Conservation (phyloP, 495 filamentous ascomycete species). For the Chaetomidium leptoderma region DNA sequence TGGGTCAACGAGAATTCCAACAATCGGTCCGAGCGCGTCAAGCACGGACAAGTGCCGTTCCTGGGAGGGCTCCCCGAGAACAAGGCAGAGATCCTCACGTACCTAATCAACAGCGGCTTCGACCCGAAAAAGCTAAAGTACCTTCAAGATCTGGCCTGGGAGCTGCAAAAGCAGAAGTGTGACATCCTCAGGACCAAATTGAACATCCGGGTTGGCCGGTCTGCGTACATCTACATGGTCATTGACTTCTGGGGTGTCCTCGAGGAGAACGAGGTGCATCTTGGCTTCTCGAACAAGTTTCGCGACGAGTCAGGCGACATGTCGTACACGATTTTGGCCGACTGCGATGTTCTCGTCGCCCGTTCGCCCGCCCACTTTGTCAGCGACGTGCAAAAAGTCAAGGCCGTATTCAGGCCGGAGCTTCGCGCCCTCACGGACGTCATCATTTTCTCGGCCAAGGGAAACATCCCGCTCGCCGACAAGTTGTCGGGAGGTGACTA, state of each 20-base stretch:
- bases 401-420: conserved; percentile 55
- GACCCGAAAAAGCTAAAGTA: conserved; percentile 54
- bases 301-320: conserved; percentile 47
- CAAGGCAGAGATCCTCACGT: conserved; percentile 48
- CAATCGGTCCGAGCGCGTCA: conserved; percentile 34
- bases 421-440: conserved; percentile 78
- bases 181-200: conserved; percentile 55
- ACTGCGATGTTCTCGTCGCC: conserved; percentile 78
- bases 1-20: conserved; percentile 52
- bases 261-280: conserved; percentile 69
- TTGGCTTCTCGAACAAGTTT: conserved; percentile 71
- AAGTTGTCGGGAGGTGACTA: conserved; percentile 93
- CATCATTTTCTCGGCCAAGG: conserved; percentile 75
- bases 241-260: conserved; percentile 72
- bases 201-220: conserved; percentile 68
- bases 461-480: conserved; percentile 64
- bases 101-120: conserved; percentile 64
- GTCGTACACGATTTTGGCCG: conserved; percentile 57
- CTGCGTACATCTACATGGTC: conserved; percentile 74
- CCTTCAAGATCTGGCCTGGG: conserved; percentile 54
- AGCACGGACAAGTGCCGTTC: conserved; percentile 38
- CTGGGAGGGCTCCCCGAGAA: conserved; percentile 51
- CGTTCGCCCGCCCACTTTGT: conserved; percentile 74
- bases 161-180: conserved; percentile 53
- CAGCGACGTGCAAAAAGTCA: conserved; percentile 76